Evolutionary conservation across 1,284 basidiomycete genomes (phyloP), one percentile per base, ranked within the genome.

Genomic region (Gomphus sp.): DNA sequence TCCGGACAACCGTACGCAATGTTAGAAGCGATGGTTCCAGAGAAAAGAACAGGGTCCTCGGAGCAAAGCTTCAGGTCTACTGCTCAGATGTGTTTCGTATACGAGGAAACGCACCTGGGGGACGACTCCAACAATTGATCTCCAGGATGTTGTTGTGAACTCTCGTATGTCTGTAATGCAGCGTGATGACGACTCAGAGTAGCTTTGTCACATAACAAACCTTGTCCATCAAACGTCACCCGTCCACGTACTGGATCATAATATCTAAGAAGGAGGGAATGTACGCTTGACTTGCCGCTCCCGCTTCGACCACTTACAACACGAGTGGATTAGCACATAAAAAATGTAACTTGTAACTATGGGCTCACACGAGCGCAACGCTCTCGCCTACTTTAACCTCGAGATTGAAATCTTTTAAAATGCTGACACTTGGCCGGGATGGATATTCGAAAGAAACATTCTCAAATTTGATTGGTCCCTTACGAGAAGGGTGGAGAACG

Each of bases 241-340:
- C 78, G 82, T 0, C 97, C 97, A 39, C 78, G 72, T 31, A 85
- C 76, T 0, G 96, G 95, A 68, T 98, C 95, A 70, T 99, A 99
- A 74, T 92, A 98, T 53, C 95, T 80, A 62, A 96, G 76, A 53
- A 99, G 79, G 8, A 98, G 78, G 9, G 89, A 86, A 67, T 96
- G 93, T 45, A 97, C 80, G 0, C 92, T 95, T 14, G 89, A 93
- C 75, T 98, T 98, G 57, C 92, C 93, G 61, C 91, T 88, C 12
- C 93, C 92, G 65, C 90, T 93, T 69, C 84, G 82, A 7, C 92
- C 92, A n/a, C 90, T 93, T 58, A 60, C 22, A 57, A 31, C 45
- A 59, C 49, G 57, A 57, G 14, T 4, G 11, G 2, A 28, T 14
- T 53, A 61, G 49, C 18, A 22, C 28, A 28, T n/a, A 52, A 37